Base-by-base conservation (phyloP, 2,329 filamentous ascomycete species). In the Cordyceps sp. region DNA sequence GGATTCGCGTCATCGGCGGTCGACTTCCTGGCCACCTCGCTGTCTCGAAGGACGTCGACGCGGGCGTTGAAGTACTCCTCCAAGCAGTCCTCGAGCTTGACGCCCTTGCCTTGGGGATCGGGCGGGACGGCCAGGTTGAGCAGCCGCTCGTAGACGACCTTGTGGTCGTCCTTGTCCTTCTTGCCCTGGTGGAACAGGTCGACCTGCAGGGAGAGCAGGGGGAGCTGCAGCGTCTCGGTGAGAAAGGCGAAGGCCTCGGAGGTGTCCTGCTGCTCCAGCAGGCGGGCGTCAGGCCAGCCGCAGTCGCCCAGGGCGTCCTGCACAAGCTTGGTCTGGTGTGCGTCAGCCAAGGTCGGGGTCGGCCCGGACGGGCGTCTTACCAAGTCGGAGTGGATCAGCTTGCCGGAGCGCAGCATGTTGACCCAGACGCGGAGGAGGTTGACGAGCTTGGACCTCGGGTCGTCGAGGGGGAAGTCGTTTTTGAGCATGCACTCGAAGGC, bases 181-280 rank as follows among this genome's bases (percentile, higher is more conserved):
- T 82, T 84, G 12, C 88, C 90, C 17, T 84, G 81, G 47, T 94
- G 90, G 43, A 88, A 94, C 12, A 96, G 74, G 48, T 96, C 86
- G 61, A 94, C 88, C 49, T 93, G 92, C 24, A 96, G 57, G 0
- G 86, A 86, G 18, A 96, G 66, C 2, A 96, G 64, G 6, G 90
- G 90, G 13, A 96, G 57, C 44, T 93, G 78, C 15, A 98, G 66
- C 16, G 78, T 84, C 42, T 85, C 86, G 1, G 88, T 93, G 40
- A 98, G 85, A 50, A 94, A 94, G 0, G 78, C 82, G 49, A 96
- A 96, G 1, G 86, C 86, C 54, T 98, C 90, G 0, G 90, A 94
- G 0, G 84, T 83, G 53, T 98, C 90, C 55, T 98, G 90, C 48
- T 96, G 90, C 43, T 76, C 69, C n/a, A 82, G 49, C 35, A 69